Conservation (phyloP, 2,329 filamentous ascomycete species). For the Hysterium pulicare region DNA sequence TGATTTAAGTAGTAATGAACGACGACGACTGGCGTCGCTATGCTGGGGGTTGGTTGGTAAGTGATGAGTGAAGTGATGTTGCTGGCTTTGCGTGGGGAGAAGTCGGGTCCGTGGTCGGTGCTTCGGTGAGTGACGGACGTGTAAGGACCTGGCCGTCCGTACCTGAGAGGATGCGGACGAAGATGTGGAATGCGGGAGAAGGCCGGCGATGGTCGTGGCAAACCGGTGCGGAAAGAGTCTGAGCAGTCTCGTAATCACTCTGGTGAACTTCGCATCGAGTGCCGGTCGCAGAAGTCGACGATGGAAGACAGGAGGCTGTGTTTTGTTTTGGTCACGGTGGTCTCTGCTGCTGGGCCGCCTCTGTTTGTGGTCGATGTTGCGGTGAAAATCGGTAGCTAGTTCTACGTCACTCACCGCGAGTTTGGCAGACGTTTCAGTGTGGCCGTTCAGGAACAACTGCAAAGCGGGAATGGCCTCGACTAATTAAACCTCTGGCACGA, state of each 20-base stretch:
- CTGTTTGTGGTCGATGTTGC: too few relatives aligned
- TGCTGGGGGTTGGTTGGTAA: neutral
- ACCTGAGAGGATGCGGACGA: neutral
- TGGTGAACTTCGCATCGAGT: neutral
- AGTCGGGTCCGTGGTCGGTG: too few relatives aligned
- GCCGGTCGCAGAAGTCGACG: neutral
- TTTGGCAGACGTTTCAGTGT: neutral
- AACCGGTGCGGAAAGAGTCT: too few relatives aligned
- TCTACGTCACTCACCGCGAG: too few relatives aligned
- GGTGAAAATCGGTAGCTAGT: too few relatives aligned
- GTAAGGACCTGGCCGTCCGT: too few relatives aligned
- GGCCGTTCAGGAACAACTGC: neutral
- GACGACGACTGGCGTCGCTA: neutral
- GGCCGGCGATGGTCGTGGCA: too few relatives aligned
- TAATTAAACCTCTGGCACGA: neutral
- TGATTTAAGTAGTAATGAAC: neutral
- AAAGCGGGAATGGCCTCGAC: neutral
- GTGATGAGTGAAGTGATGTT: slow-evolving; percentile 1
- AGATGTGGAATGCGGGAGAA: neutral
- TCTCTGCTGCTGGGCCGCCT: too few relatives aligned
- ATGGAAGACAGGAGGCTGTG: neutral
- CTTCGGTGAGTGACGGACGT: too few relatives aligned
- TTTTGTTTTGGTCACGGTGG: neutral
- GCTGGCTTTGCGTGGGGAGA: neutral
- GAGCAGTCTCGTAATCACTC: neutral